Percentiles rank a stretch among this genome's conserved stretches.
Conservation (phyloP, 495 filamentous ascomycete species). For the Tuber aestivum region DNA sequence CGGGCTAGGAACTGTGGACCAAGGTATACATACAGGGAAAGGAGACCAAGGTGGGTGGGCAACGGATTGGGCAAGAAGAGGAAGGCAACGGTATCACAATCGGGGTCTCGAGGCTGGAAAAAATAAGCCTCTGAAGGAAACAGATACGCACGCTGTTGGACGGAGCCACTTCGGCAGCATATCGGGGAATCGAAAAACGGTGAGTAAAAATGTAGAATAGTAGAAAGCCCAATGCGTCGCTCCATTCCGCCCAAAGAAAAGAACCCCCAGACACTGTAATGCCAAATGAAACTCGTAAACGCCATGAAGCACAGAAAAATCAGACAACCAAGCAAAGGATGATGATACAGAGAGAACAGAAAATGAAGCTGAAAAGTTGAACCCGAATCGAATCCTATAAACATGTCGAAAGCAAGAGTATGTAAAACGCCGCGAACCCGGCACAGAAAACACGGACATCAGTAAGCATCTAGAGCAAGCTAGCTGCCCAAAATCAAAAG, state of each 20-base stretch:
- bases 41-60: neutral
- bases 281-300: conserved; percentile 34
- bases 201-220: conserved; percentile 30
- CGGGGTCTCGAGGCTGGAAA: conserved; percentile 24
- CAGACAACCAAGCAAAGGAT: conserved; percentile 35
- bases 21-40: neutral
- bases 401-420: conserved; percentile 20
- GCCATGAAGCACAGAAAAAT: conserved; percentile 25
- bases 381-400: conserved; percentile 25
- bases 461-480: conserved; percentile 18
- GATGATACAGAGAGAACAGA: conserved; percentile 43
- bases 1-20: neutral
- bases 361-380: conserved; percentile 33
- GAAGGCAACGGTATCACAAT: neutral
- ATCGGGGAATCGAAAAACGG: conserved; percentile 32
- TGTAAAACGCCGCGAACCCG: conserved; percentile 43
- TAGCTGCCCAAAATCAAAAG: conserved; percentile 10
- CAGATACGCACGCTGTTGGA: conserved; percentile 15
- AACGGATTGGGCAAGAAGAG: neutral
- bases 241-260: conserved; percentile 15
- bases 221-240: conserved; percentile 18
- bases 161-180: conserved; percentile 9
- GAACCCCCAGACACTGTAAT: conserved; percentile 27
- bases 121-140: conserved; percentile 35
- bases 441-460: conserved; percentile 23